Conservation (phyloP, 148 eudicot species). For the Salicornia ramosissima region DNA sequence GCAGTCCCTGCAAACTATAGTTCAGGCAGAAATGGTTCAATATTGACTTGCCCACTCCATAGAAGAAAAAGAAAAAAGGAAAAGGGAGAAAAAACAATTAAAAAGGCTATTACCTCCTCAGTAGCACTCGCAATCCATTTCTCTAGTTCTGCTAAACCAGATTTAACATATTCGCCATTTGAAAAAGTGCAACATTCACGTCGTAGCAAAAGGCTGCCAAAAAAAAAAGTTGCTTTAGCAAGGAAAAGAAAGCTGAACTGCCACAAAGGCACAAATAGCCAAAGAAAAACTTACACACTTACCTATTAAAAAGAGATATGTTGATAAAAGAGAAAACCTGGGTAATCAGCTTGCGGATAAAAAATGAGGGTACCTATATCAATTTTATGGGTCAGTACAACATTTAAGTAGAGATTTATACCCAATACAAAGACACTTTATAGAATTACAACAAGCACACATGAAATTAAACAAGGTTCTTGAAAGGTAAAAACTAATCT, state of each 20-base stretch:
- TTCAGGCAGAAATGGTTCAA: constrained; percentile 12
- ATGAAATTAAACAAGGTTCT: no score
- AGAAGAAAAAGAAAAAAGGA: neutral
- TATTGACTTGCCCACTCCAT: neutral
- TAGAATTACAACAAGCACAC: neutral
- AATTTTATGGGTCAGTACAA: constrained; percentile 22
- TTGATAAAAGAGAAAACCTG: constrained; percentile 98
- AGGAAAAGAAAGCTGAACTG: neutral
- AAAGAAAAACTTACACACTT: neutral
- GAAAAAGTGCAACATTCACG: constrained; percentile 99
- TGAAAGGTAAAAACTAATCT: no score
- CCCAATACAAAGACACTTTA: neutral
- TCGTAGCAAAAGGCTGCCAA: constrained; percentile 76
- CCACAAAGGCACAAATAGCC: neutral
- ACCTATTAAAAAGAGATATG: constrained; percentile 93
- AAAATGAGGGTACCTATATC: constrained; percentile 86
- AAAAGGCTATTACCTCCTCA: constrained; percentile 61
- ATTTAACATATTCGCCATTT: constrained; percentile 97
- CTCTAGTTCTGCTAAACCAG: constrained; percentile 92
- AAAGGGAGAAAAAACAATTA: neutral
- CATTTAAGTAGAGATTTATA: neutral
- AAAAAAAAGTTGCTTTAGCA: constrained; percentile 21
- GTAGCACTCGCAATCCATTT: constrained; percentile 83
- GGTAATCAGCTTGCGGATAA: constrained; percentile 88
- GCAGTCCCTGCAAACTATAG: constrained; percentile 94